phyloP scores from a whole-genome alignment of 2,329 filamentous ascomycete species.

The Ceratocystis huliohia region DNA sequence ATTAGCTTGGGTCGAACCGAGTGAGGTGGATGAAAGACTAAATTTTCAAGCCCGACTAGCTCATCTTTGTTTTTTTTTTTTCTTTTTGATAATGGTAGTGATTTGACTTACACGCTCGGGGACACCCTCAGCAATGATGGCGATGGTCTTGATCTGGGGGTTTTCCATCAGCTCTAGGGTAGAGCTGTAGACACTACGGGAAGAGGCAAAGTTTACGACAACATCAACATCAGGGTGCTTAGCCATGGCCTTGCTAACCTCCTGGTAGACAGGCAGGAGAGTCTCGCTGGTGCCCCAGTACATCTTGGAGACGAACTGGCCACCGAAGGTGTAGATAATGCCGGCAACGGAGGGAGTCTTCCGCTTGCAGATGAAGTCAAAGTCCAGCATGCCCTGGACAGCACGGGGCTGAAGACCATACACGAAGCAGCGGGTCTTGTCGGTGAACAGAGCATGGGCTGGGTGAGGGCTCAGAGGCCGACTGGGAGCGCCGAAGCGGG shows the following conservation, averaged over 20 bases:
- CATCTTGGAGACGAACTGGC: constrained; percentile 99
- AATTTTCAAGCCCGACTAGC: not conserved
- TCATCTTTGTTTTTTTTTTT: not conserved
- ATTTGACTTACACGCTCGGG: constrained; percentile 70
- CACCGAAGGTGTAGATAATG: constrained; percentile 99
- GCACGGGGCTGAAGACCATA: constrained; percentile 96
- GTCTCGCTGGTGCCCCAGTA: constrained; percentile 99
- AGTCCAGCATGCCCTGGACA: constrained; percentile 90
- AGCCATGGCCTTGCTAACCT: constrained; percentile 77
- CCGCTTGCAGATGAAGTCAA: constrained; percentile 99
- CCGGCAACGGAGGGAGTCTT: constrained; percentile 89
- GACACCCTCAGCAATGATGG: constrained; percentile 98
- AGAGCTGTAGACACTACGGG: constrained; percentile 94
- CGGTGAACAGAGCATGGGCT: constrained; percentile 87
- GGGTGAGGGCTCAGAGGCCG: constrained; percentile 80
- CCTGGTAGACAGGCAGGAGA: constrained; percentile 94
- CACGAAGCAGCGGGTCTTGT: constrained; percentile 99
- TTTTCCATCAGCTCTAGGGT: constrained; percentile 97
- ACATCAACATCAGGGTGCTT: constrained; percentile 97
- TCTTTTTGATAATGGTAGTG: not conserved
- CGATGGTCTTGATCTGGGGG: constrained; percentile 96
- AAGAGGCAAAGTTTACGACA: constrained; percentile 98
- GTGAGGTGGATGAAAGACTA: not conserved
- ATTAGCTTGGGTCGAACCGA: not conserved
- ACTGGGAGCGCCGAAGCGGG: constrained; percentile 86